Conservation (phyloP, 2,329 filamentous ascomycete genomes). For the Diaporthe ampelina region DNA sequence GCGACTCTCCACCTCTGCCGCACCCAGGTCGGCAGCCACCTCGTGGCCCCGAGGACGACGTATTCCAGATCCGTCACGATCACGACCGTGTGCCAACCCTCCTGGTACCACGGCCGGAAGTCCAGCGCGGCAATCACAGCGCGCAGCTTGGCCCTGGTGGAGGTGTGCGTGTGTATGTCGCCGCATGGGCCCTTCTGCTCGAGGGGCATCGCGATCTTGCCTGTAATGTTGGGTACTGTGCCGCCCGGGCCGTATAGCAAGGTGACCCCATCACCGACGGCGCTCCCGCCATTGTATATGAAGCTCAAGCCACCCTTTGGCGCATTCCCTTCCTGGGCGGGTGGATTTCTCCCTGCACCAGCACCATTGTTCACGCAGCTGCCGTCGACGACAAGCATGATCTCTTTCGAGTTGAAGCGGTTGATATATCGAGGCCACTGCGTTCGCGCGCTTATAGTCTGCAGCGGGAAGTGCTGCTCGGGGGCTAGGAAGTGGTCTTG, state of each 20-base stretch:
- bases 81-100: conserved; percentile 58
- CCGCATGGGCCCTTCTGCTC: conserved; percentile 54
- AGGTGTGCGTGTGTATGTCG: conserved; percentile 53
- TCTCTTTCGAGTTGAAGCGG: conserved; percentile 51
- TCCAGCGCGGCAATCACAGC: conserved; percentile 60
- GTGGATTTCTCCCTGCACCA: not conserved
- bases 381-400: conserved; percentile 58
- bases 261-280: not conserved
- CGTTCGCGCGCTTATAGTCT: conserved; percentile 47
- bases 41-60: conserved; percentile 57
- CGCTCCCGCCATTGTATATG: conserved; percentile 45
- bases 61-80: conserved; percentile 64
- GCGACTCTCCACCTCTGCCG: conserved; percentile 54
- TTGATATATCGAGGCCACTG: conserved; percentile 52
- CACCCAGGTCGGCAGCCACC: conserved; percentile 57
- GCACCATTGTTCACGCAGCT: conserved; percentile 56
- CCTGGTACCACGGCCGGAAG: conserved; percentile 55
- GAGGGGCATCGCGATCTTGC: conserved; percentile 50
- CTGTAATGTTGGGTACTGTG: conserved; percentile 31
- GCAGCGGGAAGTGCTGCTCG: conserved; percentile 51
- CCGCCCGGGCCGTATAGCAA: conserved; percentile 26
- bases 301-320: conserved; percentile 49
- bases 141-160: conserved; percentile 62
- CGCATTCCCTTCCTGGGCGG: conserved; percentile 24
- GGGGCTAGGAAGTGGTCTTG: conserved; percentile 47